phyloP scores from a whole-genome alignment of 345 rosid genomes.

The Sisymbrium altissimum region DNA sequence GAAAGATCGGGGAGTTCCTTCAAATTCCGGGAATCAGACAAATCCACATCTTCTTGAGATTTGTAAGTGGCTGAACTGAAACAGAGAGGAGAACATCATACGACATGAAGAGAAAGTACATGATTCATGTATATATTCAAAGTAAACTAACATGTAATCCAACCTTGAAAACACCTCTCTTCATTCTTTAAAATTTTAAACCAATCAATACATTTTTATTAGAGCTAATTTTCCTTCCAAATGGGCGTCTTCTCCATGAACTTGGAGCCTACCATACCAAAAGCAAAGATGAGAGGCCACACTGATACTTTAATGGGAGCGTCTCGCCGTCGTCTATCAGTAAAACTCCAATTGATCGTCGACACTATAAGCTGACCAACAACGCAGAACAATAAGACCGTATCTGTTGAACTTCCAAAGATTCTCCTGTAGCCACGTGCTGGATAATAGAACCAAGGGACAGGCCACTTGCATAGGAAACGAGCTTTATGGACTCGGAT shows the following conservation, averaged over 20 bases:
- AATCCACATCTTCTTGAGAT: no score
- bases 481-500: no score
- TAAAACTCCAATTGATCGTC: not conserved
- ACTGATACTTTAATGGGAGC: slow-evolving; percentile 8
- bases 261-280: not conserved
- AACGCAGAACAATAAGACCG: slow-evolving; percentile 6
- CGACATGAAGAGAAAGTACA: not conserved
- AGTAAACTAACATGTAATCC: not conserved
- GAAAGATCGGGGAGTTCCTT: no score
- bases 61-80: not conserved
- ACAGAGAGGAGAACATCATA: not conserved
- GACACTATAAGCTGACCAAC: not conserved
- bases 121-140: not conserved
- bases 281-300: slow-evolving; percentile 15
- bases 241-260: slow-evolving; percentile 5
- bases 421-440: not conserved
- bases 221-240: not conserved
- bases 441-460: slow-evolving; percentile 19
- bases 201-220: no score
- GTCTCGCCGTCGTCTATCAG: not conserved
- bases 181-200: no score
- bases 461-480: not conserved
- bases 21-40: no score
- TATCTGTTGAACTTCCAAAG: not conserved
- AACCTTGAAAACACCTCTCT: not conserved